Evolutionary conservation across 2,329 filamentous ascomycete species (phyloP), one percentile per base, ranked within the genome.

Genomic region (Colletotrichum chlorophyti): DNA sequence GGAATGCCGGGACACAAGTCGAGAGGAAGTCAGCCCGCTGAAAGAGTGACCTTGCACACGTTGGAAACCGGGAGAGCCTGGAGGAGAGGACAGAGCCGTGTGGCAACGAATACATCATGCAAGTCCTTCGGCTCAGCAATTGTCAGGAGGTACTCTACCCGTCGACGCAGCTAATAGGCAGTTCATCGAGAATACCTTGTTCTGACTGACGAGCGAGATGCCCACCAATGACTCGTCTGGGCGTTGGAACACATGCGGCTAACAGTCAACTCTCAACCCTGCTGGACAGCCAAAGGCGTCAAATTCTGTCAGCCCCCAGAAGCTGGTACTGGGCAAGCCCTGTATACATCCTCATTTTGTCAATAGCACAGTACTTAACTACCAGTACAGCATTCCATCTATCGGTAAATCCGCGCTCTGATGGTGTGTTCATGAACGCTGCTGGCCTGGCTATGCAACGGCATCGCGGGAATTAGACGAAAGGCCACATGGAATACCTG

Each of bases 21-120:
- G 19, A 26, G 41, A 34, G 24, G 15, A 52, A 37, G 48, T 45
- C 24, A 40, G 34, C 5, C 26, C 38, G 37, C 12, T 45, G 26
- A 55, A 14, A 38, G 57, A 45, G 55, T 10, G 32, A 26, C 57
- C 51, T 45, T 43, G 57, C 51, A 26, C 38, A 45, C 51, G 57
- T 51, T 51, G 43, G 43, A 48, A 38, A 49, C 38, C 45, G 45
- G 51, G 51, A 32, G 32, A 35, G 24, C 43, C 45, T 15, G 31
- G 42, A 12, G 29, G 10, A 31, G 12, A n/a, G n/a, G n/a, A n/a
- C 34, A 15, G 12, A 34, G 43, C 45, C 26, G 17, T 40, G 38
- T 32, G 19, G 31, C 46, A 38, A 45, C 12, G 53, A 19, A 23
- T 29, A 46, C 38, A 40, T 57, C 14, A 60, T 57, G 45, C 51